Conservation (phyloP, 129 eudicot genomes). For the Silybum marianum region DNA sequence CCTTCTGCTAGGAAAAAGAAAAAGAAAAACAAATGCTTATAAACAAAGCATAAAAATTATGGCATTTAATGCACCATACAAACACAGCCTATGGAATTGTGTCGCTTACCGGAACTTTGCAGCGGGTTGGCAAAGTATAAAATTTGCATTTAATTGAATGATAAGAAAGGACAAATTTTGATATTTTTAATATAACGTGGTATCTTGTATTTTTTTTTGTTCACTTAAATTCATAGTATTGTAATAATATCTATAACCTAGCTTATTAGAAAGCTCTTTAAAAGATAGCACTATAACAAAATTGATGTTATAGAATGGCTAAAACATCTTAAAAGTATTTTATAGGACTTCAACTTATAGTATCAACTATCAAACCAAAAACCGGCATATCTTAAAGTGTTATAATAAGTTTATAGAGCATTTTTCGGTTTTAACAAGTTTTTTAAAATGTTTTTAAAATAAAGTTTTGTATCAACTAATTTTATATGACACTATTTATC, state of each 20-base stretch:
- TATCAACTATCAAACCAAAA: too few species aligned
- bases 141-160: neutral
- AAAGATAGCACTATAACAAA: too few species aligned
- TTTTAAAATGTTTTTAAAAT: too few species aligned
- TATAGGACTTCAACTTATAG: too few species aligned
- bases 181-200: neutral
- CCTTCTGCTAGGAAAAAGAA: neutral
- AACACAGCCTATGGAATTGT: constrained; percentile 39
- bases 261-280: too few species aligned
- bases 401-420: too few species aligned
- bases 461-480: too few species aligned
- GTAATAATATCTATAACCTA: neutral
- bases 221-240: neutral
- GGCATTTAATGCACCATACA: constrained; percentile 44
- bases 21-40: neutral
- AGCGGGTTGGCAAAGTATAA: constrained; percentile 13
- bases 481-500: too few species aligned
- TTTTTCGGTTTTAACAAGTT: too few species aligned
- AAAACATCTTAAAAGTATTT: too few species aligned
- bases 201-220: neutral
- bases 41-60: neutral
- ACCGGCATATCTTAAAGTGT: too few species aligned
- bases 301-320: too few species aligned
- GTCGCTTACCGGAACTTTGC: constrained; percentile 35
- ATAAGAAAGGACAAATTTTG: neutral